These are phyloP conservation scores for Lenwebbia sp. DNA, from an alignment of 345 rosid genomes.

Conservation along the genomic window DNA sequence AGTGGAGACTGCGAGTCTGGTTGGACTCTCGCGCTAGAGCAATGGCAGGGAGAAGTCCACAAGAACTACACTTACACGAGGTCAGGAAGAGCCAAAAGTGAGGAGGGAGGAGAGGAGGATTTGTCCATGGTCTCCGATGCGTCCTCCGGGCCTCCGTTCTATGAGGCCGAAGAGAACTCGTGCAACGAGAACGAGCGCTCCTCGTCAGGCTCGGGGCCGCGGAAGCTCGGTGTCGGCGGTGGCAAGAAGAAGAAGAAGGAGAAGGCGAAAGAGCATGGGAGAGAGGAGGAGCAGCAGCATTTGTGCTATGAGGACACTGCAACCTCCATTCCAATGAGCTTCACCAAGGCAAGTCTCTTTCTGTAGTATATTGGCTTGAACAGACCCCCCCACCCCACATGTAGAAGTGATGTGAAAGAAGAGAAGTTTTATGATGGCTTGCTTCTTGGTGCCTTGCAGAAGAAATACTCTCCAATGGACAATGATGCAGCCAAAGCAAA, in stretches of 20 bases:
- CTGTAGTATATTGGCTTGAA: not conserved
- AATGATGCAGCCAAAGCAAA: not conserved
- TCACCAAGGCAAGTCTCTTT: conserved; percentile 26
- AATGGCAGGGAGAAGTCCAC: conserved; percentile 18
- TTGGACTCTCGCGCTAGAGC: conserved; percentile 71
- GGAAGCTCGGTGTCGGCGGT: not conserved
- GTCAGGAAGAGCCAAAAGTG: conserved; percentile 4
- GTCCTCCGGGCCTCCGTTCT: conserved; percentile 67
- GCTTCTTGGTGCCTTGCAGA: not conserved
- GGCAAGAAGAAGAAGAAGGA: conserved; percentile 12
- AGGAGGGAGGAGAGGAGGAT: conserved; percentile 25
- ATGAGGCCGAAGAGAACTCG: conserved; percentile 21
- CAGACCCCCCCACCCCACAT: not conserved
- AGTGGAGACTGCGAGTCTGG: conserved; percentile 75
- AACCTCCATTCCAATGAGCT: conserved; percentile 38
- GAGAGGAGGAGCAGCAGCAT: conserved; percentile 13
- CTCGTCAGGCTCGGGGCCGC: conserved; percentile 3
- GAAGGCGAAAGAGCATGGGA: conserved; percentile 16
- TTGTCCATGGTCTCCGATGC: conserved; percentile 92
- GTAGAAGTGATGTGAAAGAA: not conserved
- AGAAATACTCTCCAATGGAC: not conserved
- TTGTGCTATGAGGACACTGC: conserved; percentile 73
- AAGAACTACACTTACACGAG: not conserved
- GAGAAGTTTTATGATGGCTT: not conserved
- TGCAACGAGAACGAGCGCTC: conserved; percentile 16